phyloP scores from a whole-genome alignment of 139 green algal genomes.

The Chlorella sp. region DNA sequence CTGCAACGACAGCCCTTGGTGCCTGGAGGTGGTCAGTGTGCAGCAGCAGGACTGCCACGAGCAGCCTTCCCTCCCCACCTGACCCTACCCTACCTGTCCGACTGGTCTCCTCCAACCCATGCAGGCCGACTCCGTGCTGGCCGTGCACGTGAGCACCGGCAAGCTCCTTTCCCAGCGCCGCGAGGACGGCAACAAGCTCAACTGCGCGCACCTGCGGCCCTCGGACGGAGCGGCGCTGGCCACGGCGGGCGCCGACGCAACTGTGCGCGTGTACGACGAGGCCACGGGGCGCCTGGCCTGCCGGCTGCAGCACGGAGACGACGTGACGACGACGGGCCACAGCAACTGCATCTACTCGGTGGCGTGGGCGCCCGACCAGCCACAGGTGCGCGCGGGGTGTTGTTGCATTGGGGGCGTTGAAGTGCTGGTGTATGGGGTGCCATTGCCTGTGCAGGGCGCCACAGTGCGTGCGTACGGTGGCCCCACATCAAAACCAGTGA shows the following conservation, averaged over 20 bases:
- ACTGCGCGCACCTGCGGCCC: neutral
- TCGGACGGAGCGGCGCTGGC: conserved; percentile 1
- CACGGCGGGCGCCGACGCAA: conserved; percentile 30
- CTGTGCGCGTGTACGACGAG: conserved; percentile 53
- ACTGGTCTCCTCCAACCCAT: neutral
- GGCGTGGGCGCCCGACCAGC: conserved; percentile 35
- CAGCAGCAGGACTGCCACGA: too few relatives aligned
- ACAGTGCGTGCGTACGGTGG: neutral
- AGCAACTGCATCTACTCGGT: conserved; percentile 40
- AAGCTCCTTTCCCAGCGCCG: neutral
- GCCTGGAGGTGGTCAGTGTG: too few relatives aligned
- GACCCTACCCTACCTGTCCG: too few relatives aligned
- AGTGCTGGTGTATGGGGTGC: neutral
- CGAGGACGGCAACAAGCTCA: neutral
- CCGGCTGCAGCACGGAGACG: conserved; percentile 31
- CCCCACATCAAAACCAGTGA: neutral
- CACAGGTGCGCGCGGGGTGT: conserved; percentile 17
- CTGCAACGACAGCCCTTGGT: too few relatives aligned
- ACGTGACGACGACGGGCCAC: conserved; percentile 22
- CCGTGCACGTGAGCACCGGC: neutral
- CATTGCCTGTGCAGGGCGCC: neutral
- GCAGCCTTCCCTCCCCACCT: too few relatives aligned
- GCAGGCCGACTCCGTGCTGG: neutral
- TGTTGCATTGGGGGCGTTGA: too few relatives aligned
- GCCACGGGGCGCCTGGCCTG: conserved; percentile 1